Conservation (phyloP, 305 asterid species). For the Solanum hybrid region DNA sequence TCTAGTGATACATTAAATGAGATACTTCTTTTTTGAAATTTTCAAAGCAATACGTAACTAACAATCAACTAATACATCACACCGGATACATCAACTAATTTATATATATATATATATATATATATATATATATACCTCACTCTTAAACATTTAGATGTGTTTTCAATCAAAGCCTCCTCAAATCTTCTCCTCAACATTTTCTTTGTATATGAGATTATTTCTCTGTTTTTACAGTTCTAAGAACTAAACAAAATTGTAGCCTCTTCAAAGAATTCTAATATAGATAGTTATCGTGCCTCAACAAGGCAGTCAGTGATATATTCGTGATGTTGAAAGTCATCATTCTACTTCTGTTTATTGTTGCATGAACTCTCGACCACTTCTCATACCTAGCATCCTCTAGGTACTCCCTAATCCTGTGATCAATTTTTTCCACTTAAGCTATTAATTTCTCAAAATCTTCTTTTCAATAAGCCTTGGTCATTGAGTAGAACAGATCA, state of each 20-base stretch:
- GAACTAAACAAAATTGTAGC: neutral
- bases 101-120: too few species aligned
- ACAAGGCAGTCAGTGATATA: neutral
- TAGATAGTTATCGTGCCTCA: neutral
- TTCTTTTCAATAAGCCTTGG: neutral
- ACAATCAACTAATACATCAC: neutral
- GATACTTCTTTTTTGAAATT: neutral
- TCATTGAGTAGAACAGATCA: neutral
- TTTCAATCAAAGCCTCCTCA: neutral
- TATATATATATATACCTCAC: neutral
- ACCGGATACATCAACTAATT: neutral
- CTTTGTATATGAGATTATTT: neutral
- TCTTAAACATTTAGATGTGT: neutral
- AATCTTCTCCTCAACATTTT: neutral
- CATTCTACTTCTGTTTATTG: neutral
- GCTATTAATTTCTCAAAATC: neutral
- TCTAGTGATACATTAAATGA: neutral
- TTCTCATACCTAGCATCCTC: neutral
- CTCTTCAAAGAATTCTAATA: neutral
- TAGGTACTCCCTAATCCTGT: neutral
- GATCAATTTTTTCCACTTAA: neutral
- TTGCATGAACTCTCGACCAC: neutral
- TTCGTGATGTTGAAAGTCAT: neutral
- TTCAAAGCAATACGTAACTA: neutral
- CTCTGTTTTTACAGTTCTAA: neutral